Base-by-base conservation (phyloP, 306 rosid species). In the Malus sieversii region DNA sequence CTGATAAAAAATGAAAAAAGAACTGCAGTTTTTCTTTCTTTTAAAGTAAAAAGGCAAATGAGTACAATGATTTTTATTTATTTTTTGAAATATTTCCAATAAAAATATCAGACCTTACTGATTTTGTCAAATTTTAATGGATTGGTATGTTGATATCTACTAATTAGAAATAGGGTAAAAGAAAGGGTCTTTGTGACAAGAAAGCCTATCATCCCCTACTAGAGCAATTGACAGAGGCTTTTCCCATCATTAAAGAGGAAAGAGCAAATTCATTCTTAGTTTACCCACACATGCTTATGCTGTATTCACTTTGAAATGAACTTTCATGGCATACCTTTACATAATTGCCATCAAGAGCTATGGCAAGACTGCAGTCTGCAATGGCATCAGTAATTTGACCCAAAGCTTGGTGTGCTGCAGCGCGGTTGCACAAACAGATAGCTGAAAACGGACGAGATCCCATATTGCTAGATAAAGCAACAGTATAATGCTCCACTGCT, bases 311-410 rank as follows among this genome's bases (percentile, higher is more conserved):
- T 27, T 55, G 62, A 60, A 23, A 6, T 60, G 8, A 18, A 57
- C 62, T 32, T 25, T 80, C 77, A 84, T n/a, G 71, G 63, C 78
- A 80, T 81, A 92, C 98, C 97, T 95, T 95, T 6, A 82, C 85
- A 75, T 95, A 95, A 77, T 79, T 89, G 83, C 88, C 86, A 90
- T 86, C 91, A 46, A 92, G 91, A 69, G 97, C 96, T 75, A 95
- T 87, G 77, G 98, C 96, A 51, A 88, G 84, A 78, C 96, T 95
- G 82, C 98, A 90, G 79, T 95, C 98, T 19, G 97, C 89, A 84
- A 95, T 90, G 51, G 98, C 98, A 85, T 92, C 97, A 74, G 88
- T 81, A 82, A 89, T 87, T 80, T 92, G 98, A 75, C 93, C 96
- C 83, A 87, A 83, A 20, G 97, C 91, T 84, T 92, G 98, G 88